Base-by-base conservation (phyloP, 225 moss, liverwort and hornwort species). In the Straminergon stramineum region DNA sequence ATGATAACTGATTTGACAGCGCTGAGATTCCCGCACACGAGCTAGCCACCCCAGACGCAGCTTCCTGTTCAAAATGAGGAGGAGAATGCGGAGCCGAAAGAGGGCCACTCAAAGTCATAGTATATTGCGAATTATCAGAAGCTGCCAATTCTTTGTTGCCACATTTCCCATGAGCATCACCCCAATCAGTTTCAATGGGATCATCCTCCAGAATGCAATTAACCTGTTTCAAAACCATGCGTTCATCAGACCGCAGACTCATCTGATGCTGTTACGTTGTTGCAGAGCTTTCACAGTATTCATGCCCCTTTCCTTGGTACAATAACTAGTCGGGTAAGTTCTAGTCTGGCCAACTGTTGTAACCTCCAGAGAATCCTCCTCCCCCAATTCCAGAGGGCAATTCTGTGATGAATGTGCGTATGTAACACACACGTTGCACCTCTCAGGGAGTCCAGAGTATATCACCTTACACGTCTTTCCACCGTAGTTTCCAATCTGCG, bases 11-110 rank as follows among this genome's bases (percentile, higher is more conserved):
- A 1, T 71, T 73, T 28, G 80, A 58, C 35, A 89, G 32, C 35
- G 60, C 64, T 13, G 87, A 57, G 32, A 91, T 87, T 9, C 87
- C 65, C 7, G 64, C 79, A 51, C 34, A 79, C 13, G 73, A 91
- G 61, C 43, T 53, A 26, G 85, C 31, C 80, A 58, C 85, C 6
- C 85, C 62, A 30, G 86, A 78, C 15, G 31, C n/a, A 61, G 24
- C 15, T 51, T 48, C 83, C 15, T 66, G 81, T 57, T 81, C 55
- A 31, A 41, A 60, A 79, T 68, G 70, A 71, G 77, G 39, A 31
- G 89, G 87, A 84, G 91, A 89, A 41, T 87, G 91, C 6, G 89
- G 91, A 43, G 87, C 52, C 32, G 84, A 87, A 15, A 91, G 80
- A 27, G 87, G 89, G 9, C 91, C 87, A 43, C 87, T 91, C 84